Conservation (phyloP, 257 asterid genomes). For the Jacaranda mimosifolia region DNA sequence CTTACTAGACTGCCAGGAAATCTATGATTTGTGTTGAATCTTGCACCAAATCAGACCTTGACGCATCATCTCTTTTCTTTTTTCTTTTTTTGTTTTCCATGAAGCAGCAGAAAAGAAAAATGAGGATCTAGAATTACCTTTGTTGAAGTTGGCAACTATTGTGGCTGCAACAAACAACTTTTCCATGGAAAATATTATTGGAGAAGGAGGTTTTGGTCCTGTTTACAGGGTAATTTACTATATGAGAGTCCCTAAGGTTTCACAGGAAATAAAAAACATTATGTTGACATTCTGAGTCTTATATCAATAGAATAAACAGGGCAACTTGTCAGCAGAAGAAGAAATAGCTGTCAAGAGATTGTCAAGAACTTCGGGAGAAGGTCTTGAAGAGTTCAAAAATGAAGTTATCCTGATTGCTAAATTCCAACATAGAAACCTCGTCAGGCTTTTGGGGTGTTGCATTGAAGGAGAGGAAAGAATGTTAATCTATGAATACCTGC, state of each 20-base stretch:
- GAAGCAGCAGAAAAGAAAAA: slow-evolving; percentile 16
- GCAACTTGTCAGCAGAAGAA: slow-evolving; percentile 34
- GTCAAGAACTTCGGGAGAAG: slow-evolving; percentile 51
- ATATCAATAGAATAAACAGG: slow-evolving; percentile 35
- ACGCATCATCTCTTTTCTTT: background rate
- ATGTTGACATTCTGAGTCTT: background rate
- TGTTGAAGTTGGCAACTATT: slow-evolving; percentile 39
- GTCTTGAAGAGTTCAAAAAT: slow-evolving; percentile 41
- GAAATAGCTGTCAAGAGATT: slow-evolving; percentile 53
- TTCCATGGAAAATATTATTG: slow-evolving; percentile 43
- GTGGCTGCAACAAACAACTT: slow-evolving; percentile 50
- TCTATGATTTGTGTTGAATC: too few species aligned
- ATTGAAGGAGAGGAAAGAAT: slow-evolving; percentile 50
- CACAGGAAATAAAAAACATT: too few species aligned
- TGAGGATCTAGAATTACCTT: slow-evolving; percentile 48
- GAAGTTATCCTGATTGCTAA: slow-evolving; percentile 48
- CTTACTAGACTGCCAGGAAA: too few species aligned
- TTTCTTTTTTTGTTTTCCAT: background rate
- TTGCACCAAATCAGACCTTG: background rate
- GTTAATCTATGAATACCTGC: slow-evolving; percentile 51
- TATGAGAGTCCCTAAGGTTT: background rate
- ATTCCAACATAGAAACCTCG: slow-evolving; percentile 57
- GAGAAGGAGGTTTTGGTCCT: slow-evolving; percentile 60
- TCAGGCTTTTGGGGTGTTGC: slow-evolving; percentile 53
- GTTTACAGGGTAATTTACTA: slow-evolving; percentile 47